These are phyloP conservation scores for Nakazawaea molendinolei DNA, from an alignment of 805 yeast species.

Conservation along the genomic window DNA sequence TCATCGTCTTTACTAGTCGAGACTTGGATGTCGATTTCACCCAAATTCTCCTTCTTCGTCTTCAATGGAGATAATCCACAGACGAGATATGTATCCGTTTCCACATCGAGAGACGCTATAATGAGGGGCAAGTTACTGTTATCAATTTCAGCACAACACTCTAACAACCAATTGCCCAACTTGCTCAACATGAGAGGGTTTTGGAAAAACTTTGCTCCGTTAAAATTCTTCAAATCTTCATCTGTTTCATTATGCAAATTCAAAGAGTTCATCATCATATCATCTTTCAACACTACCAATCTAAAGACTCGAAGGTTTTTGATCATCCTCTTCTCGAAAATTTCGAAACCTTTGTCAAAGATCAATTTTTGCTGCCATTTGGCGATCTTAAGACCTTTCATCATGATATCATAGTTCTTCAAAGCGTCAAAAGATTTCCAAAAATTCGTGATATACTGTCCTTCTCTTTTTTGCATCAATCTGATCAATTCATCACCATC, in stretches of 20 bases:
- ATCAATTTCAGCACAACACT: conserved; percentile 79
- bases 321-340: conserved; percentile 74
- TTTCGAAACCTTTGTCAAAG: conserved; percentile 83
- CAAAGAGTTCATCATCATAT: conserved; percentile 17
- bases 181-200: conserved; percentile 84
- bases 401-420: conserved; percentile 41
- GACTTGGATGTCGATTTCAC: conserved; percentile 17
- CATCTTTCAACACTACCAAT: conserved; percentile 83
- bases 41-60: conserved; percentile 19
- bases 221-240: conserved; percentile 11
- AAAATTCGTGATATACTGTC: conserved; percentile 32
- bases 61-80: conserved; percentile 85
- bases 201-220: conserved; percentile 55
- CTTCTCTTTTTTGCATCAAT: conserved; percentile 22
- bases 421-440: conserved; percentile 58
- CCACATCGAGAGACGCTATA: conserved; percentile 71
- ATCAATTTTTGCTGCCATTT: conserved; percentile 74
- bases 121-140: conserved; percentile 69
- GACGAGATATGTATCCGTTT: conserved; percentile 73
- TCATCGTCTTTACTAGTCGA: conserved; percentile 28
- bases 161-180: conserved; percentile 86
- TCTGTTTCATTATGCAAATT: conserved; percentile 7
- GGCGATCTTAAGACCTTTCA: conserved; percentile 79
- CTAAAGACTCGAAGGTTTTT: conserved; percentile 77
- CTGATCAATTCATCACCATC: conserved; percentile 13